A percentile compares a stretch with the other conserved stretches of the same genome.
phyloP scores from a whole-genome alignment of 139 green algal genomes.

The Nannochloris sp. region DNA sequence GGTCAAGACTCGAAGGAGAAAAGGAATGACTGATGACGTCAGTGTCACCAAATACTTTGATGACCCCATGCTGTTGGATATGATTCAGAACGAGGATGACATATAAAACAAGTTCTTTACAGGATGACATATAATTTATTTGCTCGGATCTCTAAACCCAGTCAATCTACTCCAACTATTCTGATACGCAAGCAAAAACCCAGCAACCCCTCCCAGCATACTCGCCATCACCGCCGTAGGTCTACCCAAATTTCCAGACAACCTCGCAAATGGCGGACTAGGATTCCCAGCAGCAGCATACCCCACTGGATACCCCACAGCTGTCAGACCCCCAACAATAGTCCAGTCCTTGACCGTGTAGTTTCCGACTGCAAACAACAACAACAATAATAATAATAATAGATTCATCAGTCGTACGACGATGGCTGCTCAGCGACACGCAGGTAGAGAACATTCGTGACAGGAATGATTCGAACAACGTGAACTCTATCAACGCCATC shows the following conservation, averaged over 20 bases:
- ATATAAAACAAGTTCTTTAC: not conserved
- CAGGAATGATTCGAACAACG: too few relatives aligned
- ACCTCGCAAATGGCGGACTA: slow-evolving; percentile 11
- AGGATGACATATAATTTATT: too few relatives aligned
- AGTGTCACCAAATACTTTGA: slow-evolving; percentile 95
- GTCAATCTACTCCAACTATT: slow-evolving; percentile 20
- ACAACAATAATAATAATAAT: not conserved
- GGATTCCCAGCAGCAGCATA: slow-evolving; percentile 22
- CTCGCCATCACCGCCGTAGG: slow-evolving; percentile 9
- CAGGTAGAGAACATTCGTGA: too few relatives aligned
- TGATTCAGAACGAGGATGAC: slow-evolving; percentile 72
- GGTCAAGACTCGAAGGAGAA: slow-evolving; percentile 89
- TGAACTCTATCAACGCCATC: too few relatives aligned
- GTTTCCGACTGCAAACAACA: slow-evolving; percentile 20
- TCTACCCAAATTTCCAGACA: slow-evolving; percentile 18
- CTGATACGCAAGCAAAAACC: slow-evolving; percentile 33
- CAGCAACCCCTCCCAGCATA: slow-evolving; percentile 13
- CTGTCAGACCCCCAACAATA: not conserved
- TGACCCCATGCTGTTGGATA: slow-evolving; percentile 87
- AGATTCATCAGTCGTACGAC: not conserved
- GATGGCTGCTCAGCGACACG: too few relatives aligned
- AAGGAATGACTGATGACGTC: slow-evolving; percentile 98
- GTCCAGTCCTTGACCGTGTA: slow-evolving; percentile 15
- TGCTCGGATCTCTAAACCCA: slow-evolving; percentile 10
- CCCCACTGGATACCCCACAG: slow-evolving; percentile 10